Evolutionary conservation across 2,329 filamentous ascomycete species (phyloP), one percentile per base, ranked within the genome.

Genomic region (Ilyonectria destructans): DNA sequence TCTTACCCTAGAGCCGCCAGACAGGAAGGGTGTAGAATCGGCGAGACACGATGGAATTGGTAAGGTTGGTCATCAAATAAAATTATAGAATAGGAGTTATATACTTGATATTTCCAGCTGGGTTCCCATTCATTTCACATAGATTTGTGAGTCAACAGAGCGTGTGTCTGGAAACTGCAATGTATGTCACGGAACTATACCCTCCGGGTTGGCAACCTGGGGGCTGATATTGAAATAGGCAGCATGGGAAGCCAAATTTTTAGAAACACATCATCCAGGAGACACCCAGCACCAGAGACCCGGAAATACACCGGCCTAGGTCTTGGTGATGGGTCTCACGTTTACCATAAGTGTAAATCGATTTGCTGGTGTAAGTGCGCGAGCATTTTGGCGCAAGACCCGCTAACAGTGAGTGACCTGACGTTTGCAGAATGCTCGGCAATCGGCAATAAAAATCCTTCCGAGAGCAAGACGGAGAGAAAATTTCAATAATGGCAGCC

Each of bases 1-100:
- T 2, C 17, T 23, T 54, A 61, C 58, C 58, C 58, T 61, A 54
- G 19, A 61, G 23, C 7, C 19, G 8, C 7, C 7, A 4, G 31
- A 8, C 3, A 9, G 6, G 8, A 33, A 33, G 12, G 12, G 19
- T 23, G 10, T 48, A 21, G 19, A 40, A 29, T 29, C 6, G 26
- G 23, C 48, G 23, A 35, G 17, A 19, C 21, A 7, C 12, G 6
- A 8, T 4, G 29, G 26, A 13, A 49, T 23, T 19, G 31, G 1
- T 9, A 12, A 17, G 13, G 2, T 6, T 17, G n/a, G 6, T 6
- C 12, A 12, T 40, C 10, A 17, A 40, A 40, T 40, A 4, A 40
- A 17, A 15, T 17, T 15, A 2, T 15, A 17, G 37, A 17, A 17
- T 15, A 40, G 17, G 12, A 17, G 15, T n/a, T 17, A 3, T 40